These are phyloP conservation scores for Calendula officinalis DNA, from an alignment of 129 eudicot species.

Conservation along the genomic window DNA sequence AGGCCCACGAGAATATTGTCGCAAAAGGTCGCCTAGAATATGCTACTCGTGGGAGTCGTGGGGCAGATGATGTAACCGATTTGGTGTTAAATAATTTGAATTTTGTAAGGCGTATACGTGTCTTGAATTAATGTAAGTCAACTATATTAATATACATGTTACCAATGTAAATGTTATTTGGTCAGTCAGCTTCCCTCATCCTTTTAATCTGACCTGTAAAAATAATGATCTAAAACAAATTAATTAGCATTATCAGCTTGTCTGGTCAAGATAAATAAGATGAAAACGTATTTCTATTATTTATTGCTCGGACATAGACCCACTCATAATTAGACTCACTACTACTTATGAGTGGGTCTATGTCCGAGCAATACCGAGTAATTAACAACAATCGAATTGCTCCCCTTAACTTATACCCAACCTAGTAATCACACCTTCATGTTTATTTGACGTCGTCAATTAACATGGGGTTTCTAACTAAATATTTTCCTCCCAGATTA, in stretches of 20 bases:
- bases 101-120: not conserved
- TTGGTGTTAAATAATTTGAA: not conserved
- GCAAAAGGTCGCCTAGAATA: slow-evolving; percentile 14
- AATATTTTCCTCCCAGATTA: too few relatives aligned
- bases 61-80: slow-evolving; percentile 6
- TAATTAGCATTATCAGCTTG: not conserved
- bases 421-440: too few relatives aligned
- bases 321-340: too few relatives aligned
- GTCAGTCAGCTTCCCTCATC: not conserved
- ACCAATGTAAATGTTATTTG: not conserved
- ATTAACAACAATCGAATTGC: too few relatives aligned
- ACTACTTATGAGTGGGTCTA: too few relatives aligned
- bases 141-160: not conserved
- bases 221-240: not conserved
- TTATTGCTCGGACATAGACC: too few relatives aligned
- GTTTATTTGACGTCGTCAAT: too few relatives aligned
- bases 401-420: too few relatives aligned
- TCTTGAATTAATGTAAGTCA: slow-evolving; percentile 4
- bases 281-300: too few relatives aligned
- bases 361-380: too few relatives aligned
- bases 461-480: too few relatives aligned
- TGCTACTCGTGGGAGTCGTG: not conserved
- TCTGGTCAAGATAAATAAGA: not conserved
- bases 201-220: not conserved
- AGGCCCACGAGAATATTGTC: slow-evolving; percentile 1